Conservation (phyloP, 1,139 yeast genomes). For the Suhomyces bokatorum region DNA sequence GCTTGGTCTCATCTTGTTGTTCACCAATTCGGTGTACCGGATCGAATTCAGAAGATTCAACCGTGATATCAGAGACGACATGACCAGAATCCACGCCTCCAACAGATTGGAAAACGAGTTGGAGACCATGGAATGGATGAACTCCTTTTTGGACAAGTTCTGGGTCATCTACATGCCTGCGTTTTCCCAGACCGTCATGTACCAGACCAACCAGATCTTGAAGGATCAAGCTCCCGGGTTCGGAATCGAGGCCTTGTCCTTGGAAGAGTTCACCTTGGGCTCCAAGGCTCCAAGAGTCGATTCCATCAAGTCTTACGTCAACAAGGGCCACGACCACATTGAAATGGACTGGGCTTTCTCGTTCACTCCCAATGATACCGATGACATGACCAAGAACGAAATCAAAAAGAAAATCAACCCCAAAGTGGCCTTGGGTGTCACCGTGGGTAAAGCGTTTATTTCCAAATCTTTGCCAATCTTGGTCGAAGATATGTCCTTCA, state of each 20-base stretch:
- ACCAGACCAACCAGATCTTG: slow-evolving; percentile 62
- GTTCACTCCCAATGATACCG: slow-evolving; percentile 78
- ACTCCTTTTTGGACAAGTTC: slow-evolving; percentile 71
- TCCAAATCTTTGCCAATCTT: slow-evolving; percentile 73
- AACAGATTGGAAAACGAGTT: slow-evolving; percentile 60
- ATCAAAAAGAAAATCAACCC: slow-evolving; percentile 71
- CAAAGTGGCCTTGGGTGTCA: slow-evolving; percentile 75
- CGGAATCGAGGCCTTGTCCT: slow-evolving; percentile 70
- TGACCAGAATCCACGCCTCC: slow-evolving; percentile 58
- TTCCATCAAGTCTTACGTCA: slow-evolving; percentile 69
- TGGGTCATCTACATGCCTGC: slow-evolving; percentile 91
- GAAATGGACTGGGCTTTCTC: slow-evolving; percentile 86
- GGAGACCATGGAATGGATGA: slow-evolving; percentile 81
- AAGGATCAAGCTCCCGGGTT: slow-evolving; percentile 78
- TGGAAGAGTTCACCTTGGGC: slow-evolving; percentile 78
- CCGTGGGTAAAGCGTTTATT: slow-evolving; percentile 75
- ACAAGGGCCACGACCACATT: slow-evolving; percentile 61
- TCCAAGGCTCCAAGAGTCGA: slow-evolving; percentile 76
- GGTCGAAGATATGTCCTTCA: slow-evolving; percentile 75
- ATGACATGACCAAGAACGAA: slow-evolving; percentile 77
- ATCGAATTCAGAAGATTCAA: slow-evolving; percentile 72
- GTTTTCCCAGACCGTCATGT: slow-evolving; percentile 70
- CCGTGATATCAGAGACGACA: slow-evolving; percentile 70
- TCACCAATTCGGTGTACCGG: slow-evolving; percentile 65
- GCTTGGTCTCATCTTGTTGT: slow-evolving; percentile 56